phyloP scores from a whole-genome alignment of 805 yeast genomes.

The Yarrowia keelungensis region DNA sequence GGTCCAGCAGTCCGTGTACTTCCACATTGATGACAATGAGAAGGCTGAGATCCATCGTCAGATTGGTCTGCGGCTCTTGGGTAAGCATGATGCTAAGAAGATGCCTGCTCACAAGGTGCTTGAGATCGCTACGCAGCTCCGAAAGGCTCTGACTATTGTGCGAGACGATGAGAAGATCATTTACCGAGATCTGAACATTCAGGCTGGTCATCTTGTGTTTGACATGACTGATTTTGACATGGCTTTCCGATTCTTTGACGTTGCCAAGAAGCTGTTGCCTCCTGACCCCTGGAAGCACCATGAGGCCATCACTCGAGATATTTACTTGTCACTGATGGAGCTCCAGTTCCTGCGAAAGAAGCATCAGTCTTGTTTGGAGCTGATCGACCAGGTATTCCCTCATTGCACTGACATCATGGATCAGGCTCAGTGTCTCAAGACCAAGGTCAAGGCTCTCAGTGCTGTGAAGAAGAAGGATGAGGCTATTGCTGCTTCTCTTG shows the following conservation, averaged over 20 bases:
- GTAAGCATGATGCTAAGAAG: conserved; percentile 44
- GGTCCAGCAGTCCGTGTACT: conserved; percentile 50
- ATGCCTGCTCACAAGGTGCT: conserved; percentile 47
- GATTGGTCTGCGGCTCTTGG: conserved; percentile 55
- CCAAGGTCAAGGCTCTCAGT: conserved; percentile 53
- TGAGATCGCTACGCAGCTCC: conserved; percentile 54
- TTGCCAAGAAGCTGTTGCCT: conserved; percentile 49
- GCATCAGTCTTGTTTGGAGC: conserved; percentile 51
- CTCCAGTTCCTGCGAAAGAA: conserved; percentile 47
- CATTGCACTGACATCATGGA: conserved; percentile 50
- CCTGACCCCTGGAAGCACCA: conserved; percentile 37
- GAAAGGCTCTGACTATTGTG: conserved; percentile 50
- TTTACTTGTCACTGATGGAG: conserved; percentile 43
- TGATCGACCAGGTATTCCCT: conserved; percentile 50
- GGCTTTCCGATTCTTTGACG: conserved; percentile 54
- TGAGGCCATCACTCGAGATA: conserved; percentile 43
- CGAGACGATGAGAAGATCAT: conserved; percentile 50
- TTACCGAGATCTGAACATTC: conserved; percentile 53
- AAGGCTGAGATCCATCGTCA: conserved; percentile 50
- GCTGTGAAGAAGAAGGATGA: conserved; percentile 49
- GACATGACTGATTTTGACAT: conserved; percentile 54
- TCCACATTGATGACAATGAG: conserved; percentile 47
- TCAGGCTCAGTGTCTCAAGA: conserved; percentile 48
- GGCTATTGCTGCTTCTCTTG: conserved; percentile 51
- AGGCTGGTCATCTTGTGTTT: conserved; percentile 57